Evolutionary conservation across 225 moss, liverwort and hornwort species (phyloP).

Genomic region (Physcomitrium patens): DNA sequence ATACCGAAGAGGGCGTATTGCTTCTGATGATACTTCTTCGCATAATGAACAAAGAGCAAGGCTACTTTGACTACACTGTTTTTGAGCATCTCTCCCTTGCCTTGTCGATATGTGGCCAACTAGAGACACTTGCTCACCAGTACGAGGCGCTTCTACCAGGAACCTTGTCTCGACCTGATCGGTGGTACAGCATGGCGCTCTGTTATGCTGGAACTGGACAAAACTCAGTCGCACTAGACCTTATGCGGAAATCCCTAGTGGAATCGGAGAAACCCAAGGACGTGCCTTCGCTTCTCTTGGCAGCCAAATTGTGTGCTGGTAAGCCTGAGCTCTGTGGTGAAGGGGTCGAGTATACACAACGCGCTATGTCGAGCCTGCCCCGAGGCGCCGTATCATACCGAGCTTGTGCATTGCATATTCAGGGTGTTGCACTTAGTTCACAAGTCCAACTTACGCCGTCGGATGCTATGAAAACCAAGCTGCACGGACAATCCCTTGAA

Average conservation of each 20-base stretch:
- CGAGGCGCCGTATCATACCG: conserved; percentile 45
- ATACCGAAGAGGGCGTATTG: conserved; percentile 77
- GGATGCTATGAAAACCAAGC: conserved; percentile 48
- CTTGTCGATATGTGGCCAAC: conserved; percentile 60
- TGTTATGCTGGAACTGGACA: conserved; percentile 67
- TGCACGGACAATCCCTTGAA: conserved; percentile 56
- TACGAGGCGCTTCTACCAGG: conserved; percentile 87
- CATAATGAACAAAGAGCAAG: conserved; percentile 48
- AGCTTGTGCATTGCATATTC: conserved; percentile 73
- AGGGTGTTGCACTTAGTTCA: conserved; percentile 63
- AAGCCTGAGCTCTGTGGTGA: conserved; percentile 51
- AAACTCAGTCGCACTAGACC: conserved; percentile 58
- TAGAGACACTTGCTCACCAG: conserved; percentile 68
- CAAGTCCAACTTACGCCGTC: conserved; percentile 52
- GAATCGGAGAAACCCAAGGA: conserved; percentile 68
- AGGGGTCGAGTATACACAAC: conserved; percentile 69
- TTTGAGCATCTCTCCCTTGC: conserved; percentile 90
- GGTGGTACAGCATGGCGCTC: conserved; percentile 88
- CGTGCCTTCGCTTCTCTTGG: conserved; percentile 70
- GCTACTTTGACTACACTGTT: conserved; percentile 62
- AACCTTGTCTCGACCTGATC: conserved; percentile 60
- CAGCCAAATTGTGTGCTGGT: conserved; percentile 72
- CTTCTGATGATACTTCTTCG: conserved; percentile 73
- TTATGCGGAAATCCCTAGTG: conserved; percentile 73
- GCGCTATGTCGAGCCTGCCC: conserved; percentile 54